Base-by-base conservation (phyloP, 352 stramenopile genomes). In the Ophiocytium majus region DNA sequence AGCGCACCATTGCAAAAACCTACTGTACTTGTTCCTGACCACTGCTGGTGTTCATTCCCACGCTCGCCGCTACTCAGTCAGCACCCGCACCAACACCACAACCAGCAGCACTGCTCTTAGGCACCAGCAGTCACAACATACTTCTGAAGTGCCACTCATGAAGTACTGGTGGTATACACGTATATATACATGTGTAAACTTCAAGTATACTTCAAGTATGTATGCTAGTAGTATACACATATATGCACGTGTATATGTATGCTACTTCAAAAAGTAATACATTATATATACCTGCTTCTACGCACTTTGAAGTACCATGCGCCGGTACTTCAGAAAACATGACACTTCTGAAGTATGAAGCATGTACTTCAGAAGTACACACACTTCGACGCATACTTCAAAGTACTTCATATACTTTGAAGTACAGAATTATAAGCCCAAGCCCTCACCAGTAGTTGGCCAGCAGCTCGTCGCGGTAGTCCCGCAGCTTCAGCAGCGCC, bases 401-500 rank as follows among this genome's bases (percentile, higher is more conserved):
- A 31, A 50, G n/a, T 5, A n/a, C 37, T 75, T n/a, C 9, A 80
- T n/a, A 32, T n/a, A 37, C 28, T 23, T 23, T n/a, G 10, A 9
- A 31, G 10, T 10, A 34, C 36, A 74, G 36, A n/a, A 0, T 9
- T 34, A 43, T 63, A 82, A 34, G 83, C 80, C 50, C 28, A 35
- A 78, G 81, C 81, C 64, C 83, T 19, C 81, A 82, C 28, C 35
- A 66, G 81, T 88, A 88, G 74, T 88, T 88, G 43, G 81, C 81
- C 71, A 85, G 66, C n/a, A 88, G 75, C 80, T 88, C 84, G 35
- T 82, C 81, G 36, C 76, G 84, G 36, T 78, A 88, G 28, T 76
- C 81, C 71, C 80, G 71, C 33, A 88, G 74, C 37, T 43, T 35
- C 35, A 43, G 32, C 35, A 78, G 35, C 35, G 66, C 32, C 66